A percentile compares a stretch with the other conserved stretches of the same genome.
Conservation (phyloP, 495 filamentous ascomycete genomes). For the Penicillium goetzii region DNA sequence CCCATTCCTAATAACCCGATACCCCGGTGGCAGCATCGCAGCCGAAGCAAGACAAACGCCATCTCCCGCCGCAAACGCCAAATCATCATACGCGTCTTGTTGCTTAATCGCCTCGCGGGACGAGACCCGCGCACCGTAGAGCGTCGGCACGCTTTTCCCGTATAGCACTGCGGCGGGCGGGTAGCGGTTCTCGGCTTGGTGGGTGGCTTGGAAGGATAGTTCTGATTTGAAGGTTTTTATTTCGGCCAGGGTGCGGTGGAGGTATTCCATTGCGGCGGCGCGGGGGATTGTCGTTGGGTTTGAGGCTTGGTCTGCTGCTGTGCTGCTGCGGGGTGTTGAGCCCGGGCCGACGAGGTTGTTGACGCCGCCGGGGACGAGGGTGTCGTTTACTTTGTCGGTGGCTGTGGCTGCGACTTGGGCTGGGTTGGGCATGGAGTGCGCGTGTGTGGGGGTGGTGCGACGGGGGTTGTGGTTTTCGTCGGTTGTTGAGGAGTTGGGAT, state of each 20-base stretch:
- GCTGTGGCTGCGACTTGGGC: slow-evolving; percentile 20
- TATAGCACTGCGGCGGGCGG: slow-evolving; percentile 87
- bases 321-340: slow-evolving; percentile 33
- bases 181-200: slow-evolving; percentile 69
- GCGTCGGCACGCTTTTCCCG: slow-evolving; percentile 83
- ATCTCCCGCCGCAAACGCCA: slow-evolving; percentile 86
- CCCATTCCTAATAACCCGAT: slow-evolving; percentile 69
- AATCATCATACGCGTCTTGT: slow-evolving; percentile 81
- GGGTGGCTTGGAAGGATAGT: slow-evolving; percentile 60
- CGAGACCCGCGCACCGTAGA: slow-evolving; percentile 74
- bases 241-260: slow-evolving; percentile 72
- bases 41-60: slow-evolving; percentile 86
- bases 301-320: slow-evolving; percentile 38
- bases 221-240: slow-evolving; percentile 74
- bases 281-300: slow-evolving; percentile 54
- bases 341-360: slow-evolving; percentile 46
- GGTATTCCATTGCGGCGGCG: slow-evolving; percentile 66
- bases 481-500: slow-evolving; percentile 9
- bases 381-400: slow-evolving; percentile 13
- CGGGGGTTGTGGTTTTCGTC: slow-evolving; percentile 18
- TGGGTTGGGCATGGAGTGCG: slow-evolving; percentile 8
- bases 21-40: slow-evolving; percentile 84
- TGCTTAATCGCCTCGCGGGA: slow-evolving; percentile 70
- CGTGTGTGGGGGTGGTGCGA: neutral
- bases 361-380: slow-evolving; percentile 23